Base-by-base conservation (phyloP, 208 protist genomes). In the Leishmania aethiopica region DNA sequence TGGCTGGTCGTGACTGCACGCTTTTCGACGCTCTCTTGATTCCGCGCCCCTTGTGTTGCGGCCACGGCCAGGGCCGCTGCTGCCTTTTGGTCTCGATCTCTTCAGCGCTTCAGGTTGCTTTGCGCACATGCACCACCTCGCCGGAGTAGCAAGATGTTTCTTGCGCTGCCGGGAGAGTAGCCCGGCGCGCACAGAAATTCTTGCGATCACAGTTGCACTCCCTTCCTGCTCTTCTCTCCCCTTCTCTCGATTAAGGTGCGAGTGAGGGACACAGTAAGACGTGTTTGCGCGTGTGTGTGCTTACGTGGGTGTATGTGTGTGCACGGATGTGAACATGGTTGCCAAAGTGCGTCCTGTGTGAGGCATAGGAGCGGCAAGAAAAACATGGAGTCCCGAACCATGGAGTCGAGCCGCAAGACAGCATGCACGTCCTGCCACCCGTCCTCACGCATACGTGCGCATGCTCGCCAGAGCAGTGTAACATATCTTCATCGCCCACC, bases 241-340 rank as follows among this genome's bases (percentile, higher is more conserved):
- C n/a, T 45, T 49, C 11, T 74, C 35, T 45, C 8, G 13, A 25
- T 51, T 28, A 25, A 59, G 42, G n/a, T 35, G 66, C 11, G 71
- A 60, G 53, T 59, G 35, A 81, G 75, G 51, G 72, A 71, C 37
- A 85, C 77, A 28, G 45, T 28, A 81, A 28, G 53, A 57, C 28
- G 70, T 72, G 67, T 55, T 55, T 2, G 45, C 4, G 22, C 11
- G 55, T 45, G 35, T 40, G 15, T 1, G 60, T 51, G 57, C 25
- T 55, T 71, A 22, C 69, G 57, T 53, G 37, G 60, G 40, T 57
- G 70, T 76, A 17, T 53, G 42, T 75, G 67, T 80, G 64, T 55
- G 60, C 13, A 42, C 5, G 57, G 32, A 57, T 71, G 45, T 55
- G 60, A n/a, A 42, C 71, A 22, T 64, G 45, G 32, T 8, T n/a